Base-by-base conservation (phyloP, 129 eudicot species). In the Arctium minus region DNA sequence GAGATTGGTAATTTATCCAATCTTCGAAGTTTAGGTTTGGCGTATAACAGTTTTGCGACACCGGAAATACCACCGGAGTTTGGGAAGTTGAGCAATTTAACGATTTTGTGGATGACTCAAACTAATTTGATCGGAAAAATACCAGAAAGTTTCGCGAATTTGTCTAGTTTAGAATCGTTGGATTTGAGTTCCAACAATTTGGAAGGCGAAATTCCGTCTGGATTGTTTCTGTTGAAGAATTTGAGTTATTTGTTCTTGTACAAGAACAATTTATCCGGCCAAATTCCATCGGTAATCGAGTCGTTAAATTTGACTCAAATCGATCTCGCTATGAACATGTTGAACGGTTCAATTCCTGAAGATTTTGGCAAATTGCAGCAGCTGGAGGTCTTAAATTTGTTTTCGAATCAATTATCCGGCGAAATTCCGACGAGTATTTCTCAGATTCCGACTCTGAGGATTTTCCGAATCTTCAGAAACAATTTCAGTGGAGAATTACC, bases 271-370 rank as follows among this genome's bases (percentile, higher is more conserved):
- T 83, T 95, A 13, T 91, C 97, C 0, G 97, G 97, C 13, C 10
- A 67, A 71, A 78, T 95, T 60, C 98, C 98, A 1, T 70, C 74
- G 2, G 80, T 32, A 8, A 81, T 92, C 30, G 93, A 92, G 78
- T 90, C 94, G 10, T 50, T 86, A 12, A 80, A 84, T 2, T 48
- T 95, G 88, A 81, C 68, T 9, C 86, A 88, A 62, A 74, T 91
- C 15, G 98, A 95, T 81, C 42, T 95, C 29, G 80, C 97, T 0
- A 88, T 75, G 85, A 95, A 95, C 71, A 83, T 77, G 44, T 78
- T 95, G 77, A 87, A 81, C 1, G 97, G 98, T 3, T 27, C 75
- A 40, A 88, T 95, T 30, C 98, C 98, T 0, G 90, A 87, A 65
- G 90, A 79, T 60, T 77, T 95, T 72, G 91, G 87, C 9, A 92